These are phyloP conservation scores for Epichloe baconii DNA, from an alignment of 2,329 filamentous ascomycete species.

Conservation along the genomic window DNA sequence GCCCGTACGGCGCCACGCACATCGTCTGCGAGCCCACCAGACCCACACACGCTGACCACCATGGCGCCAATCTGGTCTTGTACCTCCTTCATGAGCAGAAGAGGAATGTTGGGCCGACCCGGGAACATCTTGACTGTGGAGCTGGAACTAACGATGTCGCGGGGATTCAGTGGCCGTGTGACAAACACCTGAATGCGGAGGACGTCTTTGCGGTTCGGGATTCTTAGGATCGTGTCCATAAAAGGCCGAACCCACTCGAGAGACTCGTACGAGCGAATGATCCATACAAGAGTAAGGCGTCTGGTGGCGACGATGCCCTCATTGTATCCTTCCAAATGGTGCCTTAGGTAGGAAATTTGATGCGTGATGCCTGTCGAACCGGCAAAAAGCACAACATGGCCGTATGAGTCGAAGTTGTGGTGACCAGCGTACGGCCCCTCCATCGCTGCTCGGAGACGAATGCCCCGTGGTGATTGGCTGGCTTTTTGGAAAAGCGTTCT, in stretches of 20 bases:
- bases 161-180: constrained; percentile 73
- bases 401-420: constrained; percentile 81
- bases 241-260: constrained; percentile 89
- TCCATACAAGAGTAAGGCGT: constrained; percentile 76
- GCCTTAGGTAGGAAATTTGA: constrained; percentile 75
- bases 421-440: constrained; percentile 84
- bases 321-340: constrained; percentile 57
- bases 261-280: constrained; percentile 78
- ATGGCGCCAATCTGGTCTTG: constrained; percentile 75
- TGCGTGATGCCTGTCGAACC: constrained; percentile 93
- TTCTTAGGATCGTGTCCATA: constrained; percentile 60
- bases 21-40: constrained; percentile 62
- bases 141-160: constrained; percentile 64
- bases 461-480: constrained; percentile 34
- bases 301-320: constrained; percentile 66
- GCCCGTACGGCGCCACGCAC: constrained; percentile 55
- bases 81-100: constrained; percentile 71
- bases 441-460: constrained; percentile 59
- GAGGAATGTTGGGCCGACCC: constrained; percentile 70
- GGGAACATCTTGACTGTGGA: constrained; percentile 83
- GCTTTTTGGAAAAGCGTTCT: constrained; percentile 65
- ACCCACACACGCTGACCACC: constrained; percentile 71
- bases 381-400: constrained; percentile 80
- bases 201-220: constrained; percentile 70
- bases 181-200: constrained; percentile 83